Evolutionary conservation across 2,329 filamentous ascomycete species (phyloP).

Genomic region (Pseudogymnoascus destructans): DNA sequence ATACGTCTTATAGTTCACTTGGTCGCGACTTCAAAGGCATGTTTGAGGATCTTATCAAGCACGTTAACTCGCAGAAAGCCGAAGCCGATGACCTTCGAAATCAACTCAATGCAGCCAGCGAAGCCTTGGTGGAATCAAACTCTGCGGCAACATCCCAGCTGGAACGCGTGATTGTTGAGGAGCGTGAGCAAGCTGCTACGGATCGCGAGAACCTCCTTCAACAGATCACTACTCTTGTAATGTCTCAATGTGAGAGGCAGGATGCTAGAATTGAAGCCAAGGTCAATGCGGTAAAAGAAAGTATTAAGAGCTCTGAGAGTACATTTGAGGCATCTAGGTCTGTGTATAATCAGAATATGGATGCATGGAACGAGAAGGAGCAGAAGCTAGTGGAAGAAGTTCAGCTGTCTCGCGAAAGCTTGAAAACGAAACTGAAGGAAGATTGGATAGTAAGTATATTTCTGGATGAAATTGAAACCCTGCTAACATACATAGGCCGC

Average conservation of each 20-base stretch:
- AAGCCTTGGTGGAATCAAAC: constrained; percentile 55
- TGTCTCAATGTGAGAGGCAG: constrained; percentile 59
- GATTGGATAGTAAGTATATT: constrained; percentile 67
- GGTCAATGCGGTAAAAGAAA: constrained; percentile 48
- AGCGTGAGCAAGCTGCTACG: constrained; percentile 55
- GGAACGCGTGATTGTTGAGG: constrained; percentile 58
- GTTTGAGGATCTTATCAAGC: constrained; percentile 67
- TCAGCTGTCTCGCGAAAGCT: constrained; percentile 55
- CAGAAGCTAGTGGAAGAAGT: constrained; percentile 57
- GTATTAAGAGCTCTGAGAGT: constrained; percentile 50
- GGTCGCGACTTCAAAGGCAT: constrained; percentile 76
- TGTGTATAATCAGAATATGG: constrained; percentile 58
- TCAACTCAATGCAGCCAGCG: constrained; percentile 59
- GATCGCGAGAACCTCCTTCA: constrained; percentile 63
- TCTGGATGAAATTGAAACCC: constrained; percentile 25
- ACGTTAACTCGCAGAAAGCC: constrained; percentile 61
- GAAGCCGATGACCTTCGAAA: constrained; percentile 62
- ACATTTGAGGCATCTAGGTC: constrained; percentile 51
- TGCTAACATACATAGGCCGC: constrained; percentile 40
- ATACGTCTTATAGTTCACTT: constrained; percentile 69
- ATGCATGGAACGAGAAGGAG: constrained; percentile 59
- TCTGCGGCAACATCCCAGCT: constrained; percentile 52
- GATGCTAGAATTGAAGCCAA: constrained; percentile 55
- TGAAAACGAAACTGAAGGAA: constrained; percentile 72
- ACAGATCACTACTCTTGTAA: constrained; percentile 68